Evolutionary conservation across 1,284 basidiomycete species (phyloP).

Genomic region (Peniophora sp.): DNA sequence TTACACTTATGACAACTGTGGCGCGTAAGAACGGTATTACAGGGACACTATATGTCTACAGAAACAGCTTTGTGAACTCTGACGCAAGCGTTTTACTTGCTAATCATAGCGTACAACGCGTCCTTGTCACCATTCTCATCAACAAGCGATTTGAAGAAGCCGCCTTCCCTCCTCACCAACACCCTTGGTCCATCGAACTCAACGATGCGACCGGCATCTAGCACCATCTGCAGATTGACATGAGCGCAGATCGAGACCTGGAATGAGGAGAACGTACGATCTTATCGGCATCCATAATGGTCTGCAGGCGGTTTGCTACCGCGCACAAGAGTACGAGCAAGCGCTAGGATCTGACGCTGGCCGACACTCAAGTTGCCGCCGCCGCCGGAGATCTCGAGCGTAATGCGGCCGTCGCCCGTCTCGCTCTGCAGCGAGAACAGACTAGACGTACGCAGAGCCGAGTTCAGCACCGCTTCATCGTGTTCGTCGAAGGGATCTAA

Average conservation of each 20-base stretch:
- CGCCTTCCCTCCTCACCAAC: constrained; percentile 44
- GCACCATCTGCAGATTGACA: constrained; percentile 23
- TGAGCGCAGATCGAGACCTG: background rate
- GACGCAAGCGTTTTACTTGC: background rate
- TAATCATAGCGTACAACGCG: constrained; percentile 25
- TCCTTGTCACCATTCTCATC: constrained; percentile 51
- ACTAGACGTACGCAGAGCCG: constrained; percentile 45
- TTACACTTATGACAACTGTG: too few species aligned
- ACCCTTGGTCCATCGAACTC: constrained; percentile 56
- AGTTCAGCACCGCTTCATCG: constrained; percentile 56
- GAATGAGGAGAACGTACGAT: constrained; percentile 17
- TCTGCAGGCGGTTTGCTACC: constrained; percentile 62
- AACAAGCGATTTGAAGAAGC: constrained; percentile 49
- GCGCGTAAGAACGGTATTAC: too few species aligned
- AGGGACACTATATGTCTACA: too few species aligned
- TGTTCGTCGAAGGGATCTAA: constrained; percentile 68
- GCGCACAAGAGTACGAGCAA: constrained; percentile 50
- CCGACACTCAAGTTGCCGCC: constrained; percentile 66
- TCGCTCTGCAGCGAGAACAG: constrained; percentile 42
- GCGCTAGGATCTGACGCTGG: constrained; percentile 57
- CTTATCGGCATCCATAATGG: constrained; percentile 55
- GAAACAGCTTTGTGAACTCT: too few species aligned
- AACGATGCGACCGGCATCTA: constrained; percentile 32
- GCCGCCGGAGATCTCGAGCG: constrained; percentile 46
- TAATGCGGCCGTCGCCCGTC: constrained; percentile 39